phyloP scores from a whole-genome alignment of 2,329 filamentous ascomycete genomes.

The Fusarium pseudoanthophilum region DNA sequence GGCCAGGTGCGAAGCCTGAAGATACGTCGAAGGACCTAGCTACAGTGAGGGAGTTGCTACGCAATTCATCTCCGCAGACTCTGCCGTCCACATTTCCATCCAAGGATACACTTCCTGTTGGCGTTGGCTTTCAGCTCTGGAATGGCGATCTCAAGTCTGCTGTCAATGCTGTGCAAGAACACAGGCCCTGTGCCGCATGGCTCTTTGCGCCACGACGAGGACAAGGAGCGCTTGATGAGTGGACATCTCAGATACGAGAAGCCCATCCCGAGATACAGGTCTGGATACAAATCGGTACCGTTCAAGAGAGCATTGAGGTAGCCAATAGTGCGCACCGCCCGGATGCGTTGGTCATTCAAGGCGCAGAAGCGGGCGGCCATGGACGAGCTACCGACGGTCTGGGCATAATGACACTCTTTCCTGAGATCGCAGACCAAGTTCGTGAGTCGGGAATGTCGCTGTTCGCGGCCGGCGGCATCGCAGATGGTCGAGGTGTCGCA shows the following conservation, averaged over 20 bases:
- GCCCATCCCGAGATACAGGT: constrained; percentile 56
- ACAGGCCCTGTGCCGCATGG: constrained; percentile 56
- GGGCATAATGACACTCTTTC: constrained; percentile 60
- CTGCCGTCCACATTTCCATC: constrained; percentile 21
- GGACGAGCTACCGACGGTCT: constrained; percentile 57
- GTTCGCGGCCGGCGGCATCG: constrained; percentile 64
- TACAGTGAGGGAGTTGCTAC: constrained; percentile 41
- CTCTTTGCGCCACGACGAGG: constrained; percentile 53
- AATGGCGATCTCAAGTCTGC: constrained; percentile 52
- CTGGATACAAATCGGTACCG: constrained; percentile 64
- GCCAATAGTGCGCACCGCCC: constrained; percentile 50
- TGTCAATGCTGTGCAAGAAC: constrained; percentile 44
- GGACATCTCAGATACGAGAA: constrained; percentile 57
- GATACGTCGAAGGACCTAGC: constrained; percentile 47
- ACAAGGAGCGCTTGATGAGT: constrained; percentile 53
- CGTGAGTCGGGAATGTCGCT: constrained; percentile 52
- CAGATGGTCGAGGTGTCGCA: constrained; percentile 61
- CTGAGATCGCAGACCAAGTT: constrained; percentile 59
- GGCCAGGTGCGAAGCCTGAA: constrained; percentile 50
- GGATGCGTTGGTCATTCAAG: constrained; percentile 64
- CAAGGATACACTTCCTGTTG: constrained; percentile 53
- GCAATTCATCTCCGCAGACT: constrained; percentile 2
- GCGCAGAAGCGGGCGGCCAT: constrained; percentile 65
- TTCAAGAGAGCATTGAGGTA: constrained; percentile 59
- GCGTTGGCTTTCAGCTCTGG: constrained; percentile 58